Base-by-base conservation (phyloP, 2,329 filamentous ascomycete genomes). In the Epichloe coenophiala region DNA sequence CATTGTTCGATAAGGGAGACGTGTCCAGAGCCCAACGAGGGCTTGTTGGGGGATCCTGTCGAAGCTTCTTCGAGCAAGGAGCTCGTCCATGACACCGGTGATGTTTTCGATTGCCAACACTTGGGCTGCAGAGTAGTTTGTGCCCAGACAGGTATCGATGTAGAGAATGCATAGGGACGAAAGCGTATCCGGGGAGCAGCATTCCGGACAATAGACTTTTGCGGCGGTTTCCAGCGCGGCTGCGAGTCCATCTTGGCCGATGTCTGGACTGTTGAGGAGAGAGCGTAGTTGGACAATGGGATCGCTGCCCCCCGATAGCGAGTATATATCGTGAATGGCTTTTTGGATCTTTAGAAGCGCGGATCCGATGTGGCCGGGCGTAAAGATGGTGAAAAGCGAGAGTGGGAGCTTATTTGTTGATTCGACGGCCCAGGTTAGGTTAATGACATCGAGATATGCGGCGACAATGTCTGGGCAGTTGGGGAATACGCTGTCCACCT, bases 51-150 rank as follows among this genome's bases (percentile, higher is more conserved):
- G 65, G 5, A 75, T 54, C 11, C 57, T 50, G 2, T 56, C 54
- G 2, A 64, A 31, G 1, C 56, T 56, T 1, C 51, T 57, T 0
- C 58, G 55, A 21, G 54, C 43, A 5, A 77, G 55, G 1, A 71
- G 56, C 6, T 58, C 53, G 44, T 78, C 73, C 40, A 81, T 54
- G 4, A 73, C 55, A 3, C 62, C 59, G 0, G 71, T 70, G 4
- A 81, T 67, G 44, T 74, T 74, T 12, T 67, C 59, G 11, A 81
- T 58, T 0, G 75, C 71, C 5, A 69, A 60, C 0, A 71, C 67
- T 5, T 74, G 70, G n/a, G 73, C 68, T 49, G 76, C 74, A 0
- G 71, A 61, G 1, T 67, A 67, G 1, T 60, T 57, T 0, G 69
- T 68, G 4, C 57, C 56, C 5, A 66, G 51, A 51, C 68, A 72